These are phyloP conservation scores for Fonsecaea monophora DNA, from an alignment of 2,329 filamentous ascomycete genomes.

Conservation along the genomic window DNA sequence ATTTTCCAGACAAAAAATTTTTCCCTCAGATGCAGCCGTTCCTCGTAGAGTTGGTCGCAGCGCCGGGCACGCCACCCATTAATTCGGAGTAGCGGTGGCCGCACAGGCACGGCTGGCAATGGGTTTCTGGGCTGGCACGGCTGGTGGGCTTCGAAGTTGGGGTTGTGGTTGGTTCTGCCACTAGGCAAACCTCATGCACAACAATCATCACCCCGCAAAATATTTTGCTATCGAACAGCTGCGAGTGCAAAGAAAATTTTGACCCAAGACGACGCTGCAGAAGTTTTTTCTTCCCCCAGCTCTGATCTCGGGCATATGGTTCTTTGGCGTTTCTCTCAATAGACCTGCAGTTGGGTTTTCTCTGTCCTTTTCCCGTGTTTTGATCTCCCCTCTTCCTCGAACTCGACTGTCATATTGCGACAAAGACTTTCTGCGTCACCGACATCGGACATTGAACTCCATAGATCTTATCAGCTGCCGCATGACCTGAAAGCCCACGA, in stretches of 20 bases:
- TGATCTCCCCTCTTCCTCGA: conserved; percentile 9
- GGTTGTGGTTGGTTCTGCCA: conserved; percentile 20
- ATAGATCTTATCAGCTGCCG: conserved; percentile 36
- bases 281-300: conserved; percentile 20
- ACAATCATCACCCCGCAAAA: conserved; percentile 30
- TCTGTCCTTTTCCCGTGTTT: conserved; percentile 8
- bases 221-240: conserved; percentile 27
- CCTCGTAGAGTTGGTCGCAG: background rate
- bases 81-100: conserved; percentile 21
- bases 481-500: conserved; percentile 35
- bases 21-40: background rate
- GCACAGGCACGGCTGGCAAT: conserved; percentile 3
- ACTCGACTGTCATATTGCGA: conserved; percentile 6
- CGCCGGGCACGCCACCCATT: conserved; percentile 19
- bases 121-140: conserved; percentile 2
- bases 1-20: conserved; percentile 15
- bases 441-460: conserved; percentile 6
- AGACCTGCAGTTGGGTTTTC: conserved; percentile 17
- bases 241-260: conserved; percentile 34
- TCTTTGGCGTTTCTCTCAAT: conserved; percentile 17
- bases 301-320: conserved; percentile 13
- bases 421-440: conserved; percentile 4
- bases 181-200: conserved; percentile 14
- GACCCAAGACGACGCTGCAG: conserved; percentile 17
- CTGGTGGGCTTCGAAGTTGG: conserved; percentile 15